These are phyloP conservation scores for Pyrrhoderma noxium DNA, from an alignment of 1,284 basidiomycete species.

Conservation along the genomic window DNA sequence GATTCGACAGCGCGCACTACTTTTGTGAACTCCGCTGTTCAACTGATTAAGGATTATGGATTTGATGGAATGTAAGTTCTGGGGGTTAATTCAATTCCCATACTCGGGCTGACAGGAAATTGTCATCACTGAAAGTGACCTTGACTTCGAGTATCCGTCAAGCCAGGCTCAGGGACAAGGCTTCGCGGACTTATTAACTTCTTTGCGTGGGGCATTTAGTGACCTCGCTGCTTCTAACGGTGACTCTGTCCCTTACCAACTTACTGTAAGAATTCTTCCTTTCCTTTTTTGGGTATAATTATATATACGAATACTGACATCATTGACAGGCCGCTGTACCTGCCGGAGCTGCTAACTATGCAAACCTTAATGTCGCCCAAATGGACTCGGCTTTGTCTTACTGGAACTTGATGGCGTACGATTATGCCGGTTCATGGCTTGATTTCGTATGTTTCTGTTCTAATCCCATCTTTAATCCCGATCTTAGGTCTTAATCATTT, in stretches of 20 bases:
- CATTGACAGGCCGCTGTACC: conserved; percentile 36
- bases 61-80: conserved; percentile 74
- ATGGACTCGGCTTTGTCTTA: conserved; percentile 74
- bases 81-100: not conserved
- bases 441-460: conserved; percentile 31
- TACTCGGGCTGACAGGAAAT: not conserved
- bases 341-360: conserved; percentile 65
- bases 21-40: conserved; percentile 69
- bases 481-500: conserved; percentile 1
- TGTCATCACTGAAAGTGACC: conserved; percentile 36
- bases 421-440: conserved; percentile 69
- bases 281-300: not conserved
- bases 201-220: conserved; percentile 49
- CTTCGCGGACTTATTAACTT: conserved; percentile 51
- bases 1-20: conserved; percentile 45
- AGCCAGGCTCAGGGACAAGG: conserved; percentile 46
- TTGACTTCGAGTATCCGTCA: conserved; percentile 64
- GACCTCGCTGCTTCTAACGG: conserved; percentile 46
- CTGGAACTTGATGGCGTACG: conserved; percentile 93
- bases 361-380: conserved; percentile 55
- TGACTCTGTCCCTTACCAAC: conserved; percentile 49
- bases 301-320: not conserved
- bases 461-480: conserved; percentile 1
- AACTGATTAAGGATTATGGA: conserved; percentile 78
- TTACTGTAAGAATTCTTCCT: conserved; percentile 34